A percentile compares a stretch with the other conserved stretches of the same genome.
Evolutionary conservation across 371 early-diverging fungal species (phyloP).

Genomic region (Choanephora cucurbitarum): DNA sequence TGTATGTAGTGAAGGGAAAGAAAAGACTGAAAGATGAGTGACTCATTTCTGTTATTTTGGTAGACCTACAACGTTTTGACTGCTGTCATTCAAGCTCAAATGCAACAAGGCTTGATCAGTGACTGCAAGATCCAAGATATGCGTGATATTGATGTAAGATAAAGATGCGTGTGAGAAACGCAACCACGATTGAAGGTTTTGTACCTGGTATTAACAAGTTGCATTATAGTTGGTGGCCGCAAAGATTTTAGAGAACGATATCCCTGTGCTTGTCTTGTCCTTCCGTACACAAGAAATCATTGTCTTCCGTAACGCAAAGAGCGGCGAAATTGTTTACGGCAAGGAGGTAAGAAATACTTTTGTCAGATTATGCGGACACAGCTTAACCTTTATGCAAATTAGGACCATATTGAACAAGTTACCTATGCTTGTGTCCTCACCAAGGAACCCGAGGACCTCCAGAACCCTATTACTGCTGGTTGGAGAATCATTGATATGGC

Average conservation of each 20-base stretch:
- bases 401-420: slow-evolving; percentile 86
- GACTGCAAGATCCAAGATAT: slow-evolving; percentile 95
- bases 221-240: slow-evolving; percentile 65
- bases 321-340: slow-evolving; percentile 85
- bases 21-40: not conserved
- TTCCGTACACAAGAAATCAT: slow-evolving; percentile 95
- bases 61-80: slow-evolving; percentile 88
- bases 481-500: slow-evolving; percentile 93
- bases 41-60: not conserved
- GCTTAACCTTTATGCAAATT: not conserved
- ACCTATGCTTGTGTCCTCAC: slow-evolving; percentile 89
- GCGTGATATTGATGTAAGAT: slow-evolving; percentile 79
- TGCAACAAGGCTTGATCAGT: slow-evolving; percentile 83
- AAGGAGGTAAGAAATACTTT: slow-evolving; percentile 54
- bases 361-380: not conserved
- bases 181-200: not conserved
- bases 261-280: slow-evolving; percentile 86
- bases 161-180: not conserved
- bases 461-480: slow-evolving; percentile 86
- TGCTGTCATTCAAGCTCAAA: slow-evolving; percentile 84
- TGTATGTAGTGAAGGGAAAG: slow-evolving; percentile 43
- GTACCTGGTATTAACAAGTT: not conserved
- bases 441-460: slow-evolving; percentile 82
- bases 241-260: slow-evolving; percentile 89
- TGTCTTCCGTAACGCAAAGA: slow-evolving; percentile 85